Evolutionary conservation across 2,329 filamentous ascomycete genomes (phyloP), one percentile per base, ranked within the genome.

Genomic region (Aciculosporium take): DNA sequence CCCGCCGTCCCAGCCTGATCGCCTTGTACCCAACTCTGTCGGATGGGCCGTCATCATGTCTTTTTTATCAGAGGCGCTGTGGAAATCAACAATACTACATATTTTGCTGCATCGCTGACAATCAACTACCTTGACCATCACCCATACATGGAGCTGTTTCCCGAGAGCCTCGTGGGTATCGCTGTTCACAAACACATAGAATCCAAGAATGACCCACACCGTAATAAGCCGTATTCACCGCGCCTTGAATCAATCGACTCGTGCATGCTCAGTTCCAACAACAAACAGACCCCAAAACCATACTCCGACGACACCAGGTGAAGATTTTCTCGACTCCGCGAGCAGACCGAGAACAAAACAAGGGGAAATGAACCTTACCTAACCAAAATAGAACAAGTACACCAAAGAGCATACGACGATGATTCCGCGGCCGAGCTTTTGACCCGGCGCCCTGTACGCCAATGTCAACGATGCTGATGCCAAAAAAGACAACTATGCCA

Each of bases 141-240:
- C 20, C 27, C 32, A 31, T 20, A 21, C 25, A 35, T 7, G 9
- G 13, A 38, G 37, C 38, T 37, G 37, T 21, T 36, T 41, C 29
- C 20, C 25, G 38, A 35, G 25, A 41, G 30, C 42, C 30, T 41
- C 41, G 27, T 32, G 45, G 45, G 42, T 46, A 46, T 46, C 42
- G 39, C 44, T 28, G 21, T 28, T 15, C 37, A 40, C 33, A 44
- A 44, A 20, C 42, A 44, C 39, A 46, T 20, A 28, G 28, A 35
- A 41, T 24, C 27, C 37, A 37, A 43, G 33, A 33, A 34, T 23
- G 3, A 4, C 32, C 28, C 25, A 18, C 20, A n/a, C n/a, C n/a
- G n/a, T n/a, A 7, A 17, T 10, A 3, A 27, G 27, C 24, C 24
- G 27, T 13, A 29, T 18, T 23, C 9, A 29, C 8, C 29, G 15